Evolutionary conservation across 1,139 yeast species (phyloP), one percentile per base, ranked within the genome.

Genomic region (Kluyveromyces sp.): DNA sequence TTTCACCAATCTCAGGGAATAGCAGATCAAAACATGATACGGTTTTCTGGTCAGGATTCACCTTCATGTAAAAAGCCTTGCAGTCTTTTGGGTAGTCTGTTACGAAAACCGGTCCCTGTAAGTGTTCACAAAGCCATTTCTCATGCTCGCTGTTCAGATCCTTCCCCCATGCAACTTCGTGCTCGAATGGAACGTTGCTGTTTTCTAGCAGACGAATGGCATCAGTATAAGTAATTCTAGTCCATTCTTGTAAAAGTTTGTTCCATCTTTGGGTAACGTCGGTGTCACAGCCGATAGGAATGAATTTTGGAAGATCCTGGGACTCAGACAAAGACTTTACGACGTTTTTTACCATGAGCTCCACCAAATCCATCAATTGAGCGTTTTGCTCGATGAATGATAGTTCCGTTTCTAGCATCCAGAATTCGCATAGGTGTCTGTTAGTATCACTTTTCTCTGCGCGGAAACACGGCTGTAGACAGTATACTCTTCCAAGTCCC

Each of bases 361-460:
- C 95, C 1, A 83, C 77, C 44, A 87, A 75, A 2, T 58, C 57
- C 12, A 92, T 80, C 44, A 94, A 66, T 49, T 83, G 83, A 2
- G 62, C 58, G 6, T 88, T 71, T 12, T 68, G 63, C 9, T 74
- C 71, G 2, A 83, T 66, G 60, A 84, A 84, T 12, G 88, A 79
- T 26, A 88, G 63, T 59, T 94, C 99, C 0, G 89, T 95, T 63
- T 94, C 99, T 3, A 92, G 67, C 96, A 94, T 89, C 96, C 97
- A 92, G 63, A 94, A 94, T 62, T 94, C 99, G 49, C 94, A 77
- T 49, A 94, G 66, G 61, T 94, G 99, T 40, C 98, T 73, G 54
- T 80, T 85, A 0, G 99, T 94, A 55, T 87, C 88, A 42, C 95
- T 84, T 41, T 76, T 76, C 58, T 94, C 99, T 0, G 98, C 98